Base-by-base conservation (phyloP, 2,329 filamentous ascomycete species). In the Ascochyta koolunga region DNA sequence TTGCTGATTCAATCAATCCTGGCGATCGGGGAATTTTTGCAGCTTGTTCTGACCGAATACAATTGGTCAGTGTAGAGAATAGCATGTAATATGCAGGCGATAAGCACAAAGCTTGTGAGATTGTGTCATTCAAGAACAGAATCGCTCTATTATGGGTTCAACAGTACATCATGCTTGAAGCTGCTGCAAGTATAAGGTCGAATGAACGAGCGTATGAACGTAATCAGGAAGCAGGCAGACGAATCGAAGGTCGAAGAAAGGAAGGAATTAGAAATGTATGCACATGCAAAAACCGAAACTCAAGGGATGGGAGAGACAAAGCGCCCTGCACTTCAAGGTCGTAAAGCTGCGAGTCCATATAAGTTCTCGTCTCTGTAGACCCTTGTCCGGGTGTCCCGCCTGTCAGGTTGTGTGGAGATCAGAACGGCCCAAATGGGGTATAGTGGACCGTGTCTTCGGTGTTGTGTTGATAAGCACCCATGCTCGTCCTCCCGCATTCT, bases 401-500 rank as follows among this genome's bases (percentile, higher is more conserved):
- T 51, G 51, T 57, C 50, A 60, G 61, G 51, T 50, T 42, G 60
- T 64, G 61, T 54, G 61, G 61, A 65, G 68, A 65, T 61, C 49
- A 58, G 50, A 61, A 58, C 35, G 21, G 43, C 61, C 61, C 42
- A 39, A 60, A 66, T 59, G 25, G 60, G 62, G 36, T 25, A 45
- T 55, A 43, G 53, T 64, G 63, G 60, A 58, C 52, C 57, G 61
- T 60, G 58, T 57, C 57, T 41, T 54, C 62, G 62, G 59, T 57
- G 58, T 64, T 53, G 61, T 56, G 43, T 63, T 65, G 70, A 73
- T 74, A 74, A 74, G 70, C 53, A 66, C 57, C 58, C 64, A 52
- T 65, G 64, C 54, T 45, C 40, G 29, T 49, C 41, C 49, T 57
- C 59, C 59, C 48, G 57, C 52, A 44, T 50, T 49, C 51, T 56